phyloP scores from a whole-genome alignment of 2,329 filamentous ascomycete genomes.

The Claviceps sp. region DNA sequence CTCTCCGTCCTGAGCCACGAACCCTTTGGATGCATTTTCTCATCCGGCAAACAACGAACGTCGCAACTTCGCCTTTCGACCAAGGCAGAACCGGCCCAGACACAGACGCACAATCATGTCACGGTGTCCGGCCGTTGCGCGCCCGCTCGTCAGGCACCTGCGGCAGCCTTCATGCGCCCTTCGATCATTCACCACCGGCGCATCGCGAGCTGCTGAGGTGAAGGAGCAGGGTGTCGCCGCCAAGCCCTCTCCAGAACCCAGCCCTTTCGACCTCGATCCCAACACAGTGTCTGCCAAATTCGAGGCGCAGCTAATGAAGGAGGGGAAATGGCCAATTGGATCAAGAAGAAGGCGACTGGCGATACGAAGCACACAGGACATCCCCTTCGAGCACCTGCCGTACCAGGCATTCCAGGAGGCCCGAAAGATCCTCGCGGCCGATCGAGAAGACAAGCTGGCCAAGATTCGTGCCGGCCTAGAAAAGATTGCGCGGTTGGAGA shows the following conservation, averaged over 20 bases:
- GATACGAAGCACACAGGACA: slow-evolving; percentile 46
- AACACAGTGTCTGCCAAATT: slow-evolving; percentile 46
- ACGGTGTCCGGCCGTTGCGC: slow-evolving; percentile 43
- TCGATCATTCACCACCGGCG: slow-evolving; percentile 23
- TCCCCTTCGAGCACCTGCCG: slow-evolving; percentile 86
- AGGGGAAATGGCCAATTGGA: slow-evolving; percentile 60
- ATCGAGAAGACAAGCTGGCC: slow-evolving; percentile 68
- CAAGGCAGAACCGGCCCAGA: too few relatives aligned
- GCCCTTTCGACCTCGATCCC: slow-evolving; percentile 44
- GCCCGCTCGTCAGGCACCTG: slow-evolving; percentile 43
- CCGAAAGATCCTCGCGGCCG: slow-evolving; percentile 63
- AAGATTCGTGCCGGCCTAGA: slow-evolving; percentile 54
- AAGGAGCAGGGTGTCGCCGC: slow-evolving; percentile 8
- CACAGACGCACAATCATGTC: slow-evolving; percentile 31
- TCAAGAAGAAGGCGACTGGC: slow-evolving; percentile 73
- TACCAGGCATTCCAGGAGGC: slow-evolving; percentile 99
- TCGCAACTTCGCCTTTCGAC: not conserved
- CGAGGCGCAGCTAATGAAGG: slow-evolving; percentile 54
- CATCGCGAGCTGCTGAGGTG: slow-evolving; percentile 18
- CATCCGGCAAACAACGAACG: not conserved
- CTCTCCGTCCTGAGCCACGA: not conserved
- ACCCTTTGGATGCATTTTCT: not conserved
- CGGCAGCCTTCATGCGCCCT: slow-evolving; percentile 23
- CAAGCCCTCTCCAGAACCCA: slow-evolving; percentile 12
- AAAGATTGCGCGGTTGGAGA: slow-evolving; percentile 55